Conservation (phyloP, 2,329 filamentous ascomycete genomes). For the Ophiostoma quercus region DNA sequence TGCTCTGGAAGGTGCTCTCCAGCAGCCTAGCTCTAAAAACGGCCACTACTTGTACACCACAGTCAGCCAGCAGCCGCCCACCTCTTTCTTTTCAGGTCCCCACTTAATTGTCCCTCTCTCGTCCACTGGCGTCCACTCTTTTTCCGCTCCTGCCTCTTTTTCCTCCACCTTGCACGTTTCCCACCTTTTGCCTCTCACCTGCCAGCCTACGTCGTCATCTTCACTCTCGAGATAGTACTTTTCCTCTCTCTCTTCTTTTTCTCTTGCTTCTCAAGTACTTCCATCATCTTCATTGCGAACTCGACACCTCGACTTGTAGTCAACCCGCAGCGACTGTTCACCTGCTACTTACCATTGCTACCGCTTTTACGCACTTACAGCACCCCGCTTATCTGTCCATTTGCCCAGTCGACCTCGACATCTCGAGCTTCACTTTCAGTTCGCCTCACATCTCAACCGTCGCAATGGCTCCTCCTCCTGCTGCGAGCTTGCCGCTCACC, state of each 20-base stretch:
- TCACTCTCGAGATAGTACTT: not conserved
- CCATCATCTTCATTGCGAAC: not conserved
- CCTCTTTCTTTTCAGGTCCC: not conserved
- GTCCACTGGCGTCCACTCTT: conserved; percentile 15
- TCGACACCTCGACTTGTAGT: not conserved
- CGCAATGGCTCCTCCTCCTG: conserved; percentile 67
- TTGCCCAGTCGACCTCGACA: not conserved
- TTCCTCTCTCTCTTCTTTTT: not conserved
- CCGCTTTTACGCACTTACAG: not conserved
- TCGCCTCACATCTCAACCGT: not conserved
- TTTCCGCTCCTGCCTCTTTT: conserved; percentile 14
- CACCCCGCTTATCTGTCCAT: conserved; percentile 7
- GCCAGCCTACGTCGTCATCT: not conserved
- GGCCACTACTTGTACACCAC: not conserved
- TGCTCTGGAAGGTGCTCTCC: not conserved
- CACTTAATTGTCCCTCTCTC: conserved; percentile 15
- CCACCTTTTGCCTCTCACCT: conserved; percentile 1
- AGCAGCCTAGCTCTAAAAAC: not conserved
- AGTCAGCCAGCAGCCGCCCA: not conserved
- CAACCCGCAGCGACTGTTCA: not conserved
- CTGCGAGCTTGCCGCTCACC: conserved; percentile 61
- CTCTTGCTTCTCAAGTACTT: not conserved
- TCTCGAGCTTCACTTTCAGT: not conserved
- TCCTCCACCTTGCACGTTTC: conserved; percentile 10
- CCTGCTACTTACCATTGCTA: not conserved